Base-by-base conservation (phyloP, 2,329 filamentous ascomycete genomes). In the Fusarium luffae region DNA sequence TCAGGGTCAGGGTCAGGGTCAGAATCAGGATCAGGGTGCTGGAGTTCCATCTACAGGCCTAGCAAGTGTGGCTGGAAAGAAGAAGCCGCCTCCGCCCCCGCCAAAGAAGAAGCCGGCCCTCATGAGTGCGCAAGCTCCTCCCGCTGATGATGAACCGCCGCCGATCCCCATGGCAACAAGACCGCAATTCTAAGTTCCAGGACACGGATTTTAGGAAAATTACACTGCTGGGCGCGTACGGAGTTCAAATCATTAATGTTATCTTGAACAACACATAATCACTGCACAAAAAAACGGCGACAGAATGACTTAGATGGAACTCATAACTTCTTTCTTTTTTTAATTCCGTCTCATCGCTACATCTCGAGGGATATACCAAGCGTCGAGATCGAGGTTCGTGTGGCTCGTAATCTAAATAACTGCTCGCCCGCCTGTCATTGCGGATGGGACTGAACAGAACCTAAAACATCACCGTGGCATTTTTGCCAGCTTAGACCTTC, bases 401-500 rank as follows among this genome's bases (percentile, higher is more conserved):
- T 74, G 72, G 64, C 62, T 70, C 63, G 43, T 74, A 63, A 67
- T 74, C 63, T 72, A 63, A 61, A 68, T 48, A 56, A 58, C 48
- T 64, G 59, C 62, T 66, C 43, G 50, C 59, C 68, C 61, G 51
- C 67, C 59, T 68, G 59, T 71, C 58, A 57, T 75, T 48, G 54
- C 56, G 59, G 52, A 52, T 37, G 54, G 42, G 48, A 48, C 41
- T 54, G 34, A 52, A 37, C 64, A 69, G 59, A 66, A 50, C 67
- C 61, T 51, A 62, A 62, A 70, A 68, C 63, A 60, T 60, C 46
- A 61, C 50, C 54, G 66, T 46, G 59, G 37, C 30, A 68, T 55
- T 43, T 37, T 58, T 27, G 48, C 40, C 48, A 59, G 18, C 74
- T 86, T 95, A 99, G 76, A 98, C 94, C 93, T 99, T 98, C 87